Conservation (phyloP, 176 grass and related monocot species). For the Poa pratensis region DNA sequence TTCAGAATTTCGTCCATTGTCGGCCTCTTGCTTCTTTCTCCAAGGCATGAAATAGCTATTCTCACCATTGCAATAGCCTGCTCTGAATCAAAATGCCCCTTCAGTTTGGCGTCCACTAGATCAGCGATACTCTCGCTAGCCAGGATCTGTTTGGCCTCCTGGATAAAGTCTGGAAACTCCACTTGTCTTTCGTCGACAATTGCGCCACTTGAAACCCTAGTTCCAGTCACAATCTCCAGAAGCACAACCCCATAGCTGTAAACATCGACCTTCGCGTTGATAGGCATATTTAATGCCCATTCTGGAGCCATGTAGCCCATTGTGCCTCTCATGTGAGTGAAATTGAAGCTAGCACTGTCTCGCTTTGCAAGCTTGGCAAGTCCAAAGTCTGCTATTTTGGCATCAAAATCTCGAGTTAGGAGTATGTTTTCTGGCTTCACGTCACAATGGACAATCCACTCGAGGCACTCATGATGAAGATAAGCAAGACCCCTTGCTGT, state of each 20-base stretch:
- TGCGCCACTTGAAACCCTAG: slow-evolving; percentile 53
- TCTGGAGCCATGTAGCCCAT: slow-evolving; percentile 88
- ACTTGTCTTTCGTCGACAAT: slow-evolving; percentile 20
- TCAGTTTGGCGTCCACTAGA: slow-evolving; percentile 57
- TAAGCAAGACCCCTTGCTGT: slow-evolving; percentile 73
- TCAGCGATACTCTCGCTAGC: slow-evolving; percentile 37
- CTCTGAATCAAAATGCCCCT: slow-evolving; percentile 50
- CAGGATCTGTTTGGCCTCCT: slow-evolving; percentile 49
- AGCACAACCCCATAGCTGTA: slow-evolving; percentile 75
- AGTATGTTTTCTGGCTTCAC: slow-evolving; percentile 95
- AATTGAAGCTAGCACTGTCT: slow-evolving; percentile 49
- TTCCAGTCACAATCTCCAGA: slow-evolving; percentile 68
- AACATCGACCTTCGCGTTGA: slow-evolving; percentile 80
- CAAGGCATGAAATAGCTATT: slow-evolving; percentile 60
- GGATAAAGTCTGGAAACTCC: slow-evolving; percentile 47
- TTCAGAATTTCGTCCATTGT: slow-evolving; percentile 71
- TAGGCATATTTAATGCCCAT: slow-evolving; percentile 62
- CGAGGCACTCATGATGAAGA: slow-evolving; percentile 88
- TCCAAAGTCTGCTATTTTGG: slow-evolving; percentile 84
- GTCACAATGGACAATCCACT: slow-evolving; percentile 92
- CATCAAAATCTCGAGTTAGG: slow-evolving; percentile 66
- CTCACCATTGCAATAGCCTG: slow-evolving; percentile 55
- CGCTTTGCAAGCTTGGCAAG: slow-evolving; percentile 64
- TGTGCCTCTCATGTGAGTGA: slow-evolving; percentile 80
- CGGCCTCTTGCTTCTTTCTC: slow-evolving; percentile 65